These are phyloP conservation scores for Panicum hallii DNA, from an alignment of 202 grass and related monocot species.

Conservation along the genomic window DNA sequence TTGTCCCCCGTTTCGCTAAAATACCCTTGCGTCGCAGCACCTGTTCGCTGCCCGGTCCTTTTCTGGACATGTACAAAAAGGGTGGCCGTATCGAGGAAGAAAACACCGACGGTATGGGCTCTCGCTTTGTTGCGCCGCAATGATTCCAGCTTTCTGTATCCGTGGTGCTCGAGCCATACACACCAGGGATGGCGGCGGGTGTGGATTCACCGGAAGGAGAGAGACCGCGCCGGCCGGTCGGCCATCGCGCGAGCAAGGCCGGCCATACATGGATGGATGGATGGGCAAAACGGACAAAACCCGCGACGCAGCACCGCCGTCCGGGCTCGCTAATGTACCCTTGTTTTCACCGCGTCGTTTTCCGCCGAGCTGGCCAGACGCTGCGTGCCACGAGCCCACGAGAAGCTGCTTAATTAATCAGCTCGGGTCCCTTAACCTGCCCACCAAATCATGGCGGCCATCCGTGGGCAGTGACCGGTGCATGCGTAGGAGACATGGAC, in stretches of 20 bases:
- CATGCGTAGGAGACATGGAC: not conserved
- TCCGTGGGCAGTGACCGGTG: not conserved
- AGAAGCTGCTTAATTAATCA: not conserved
- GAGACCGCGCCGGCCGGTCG: slow-evolving; percentile 11
- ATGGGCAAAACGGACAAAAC: not conserved
- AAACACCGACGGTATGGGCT: not conserved
- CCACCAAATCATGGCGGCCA: not conserved
- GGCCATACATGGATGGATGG: not conserved
- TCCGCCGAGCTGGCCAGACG: slow-evolving; percentile 24
- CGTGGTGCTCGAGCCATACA: not conserved
- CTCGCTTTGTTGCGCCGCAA: slow-evolving; percentile 30
- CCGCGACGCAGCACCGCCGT: not conserved
- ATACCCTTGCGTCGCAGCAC: no score
- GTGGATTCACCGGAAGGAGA: slow-evolving; percentile 31
- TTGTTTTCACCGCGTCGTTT: slow-evolving; percentile 24
- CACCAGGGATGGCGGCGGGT: not conserved
- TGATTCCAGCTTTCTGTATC: not conserved
- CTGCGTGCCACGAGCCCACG: not conserved
- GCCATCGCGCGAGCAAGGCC: not conserved
- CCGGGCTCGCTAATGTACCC: not conserved
- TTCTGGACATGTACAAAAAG: not conserved
- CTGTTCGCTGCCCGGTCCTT: slow-evolving; percentile 40
- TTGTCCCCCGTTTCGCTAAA: not conserved
- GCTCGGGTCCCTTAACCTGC: not conserved
- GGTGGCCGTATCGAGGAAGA: not conserved